These are phyloP conservation scores for Nigrospora sphaerica DNA, from an alignment of 2,329 filamentous ascomycete genomes.

Conservation along the genomic window DNA sequence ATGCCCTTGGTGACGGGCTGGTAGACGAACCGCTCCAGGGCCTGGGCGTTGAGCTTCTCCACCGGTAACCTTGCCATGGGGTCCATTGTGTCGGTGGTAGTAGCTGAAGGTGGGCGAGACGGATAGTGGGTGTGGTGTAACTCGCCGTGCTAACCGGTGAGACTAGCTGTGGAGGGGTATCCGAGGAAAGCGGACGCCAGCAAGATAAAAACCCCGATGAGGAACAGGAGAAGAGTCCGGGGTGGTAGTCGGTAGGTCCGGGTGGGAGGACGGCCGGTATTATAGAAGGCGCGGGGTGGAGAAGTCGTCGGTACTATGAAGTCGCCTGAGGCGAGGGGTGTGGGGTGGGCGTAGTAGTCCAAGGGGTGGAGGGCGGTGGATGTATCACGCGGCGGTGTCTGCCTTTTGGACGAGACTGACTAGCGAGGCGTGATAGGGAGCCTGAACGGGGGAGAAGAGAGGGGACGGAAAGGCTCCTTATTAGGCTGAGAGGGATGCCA, in stretches of 20 bases:
- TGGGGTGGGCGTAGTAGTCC: constrained; percentile 4
- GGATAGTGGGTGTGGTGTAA: constrained; percentile 16
- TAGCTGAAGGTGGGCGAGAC: background rate
- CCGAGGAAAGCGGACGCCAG: background rate
- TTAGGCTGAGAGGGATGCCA: background rate
- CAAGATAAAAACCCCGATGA: background rate
- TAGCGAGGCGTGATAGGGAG: background rate
- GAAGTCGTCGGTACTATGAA: background rate
- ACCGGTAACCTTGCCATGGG: constrained; percentile 37
- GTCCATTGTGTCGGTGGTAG: constrained; percentile 32
- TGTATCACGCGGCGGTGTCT: constrained; percentile 24
- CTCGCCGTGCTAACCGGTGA: background rate
- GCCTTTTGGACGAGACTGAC: background rate
- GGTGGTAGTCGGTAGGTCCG: background rate
- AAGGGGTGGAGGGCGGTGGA: background rate
- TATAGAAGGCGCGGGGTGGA: constrained; percentile 8
- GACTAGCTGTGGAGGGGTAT: background rate
- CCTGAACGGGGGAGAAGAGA: background rate
- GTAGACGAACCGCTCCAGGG: constrained; percentile 76
- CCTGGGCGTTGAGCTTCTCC: constrained; percentile 61
- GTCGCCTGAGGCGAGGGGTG: constrained; percentile 6
- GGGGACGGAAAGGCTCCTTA: background rate
- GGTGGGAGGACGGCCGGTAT: constrained; percentile 1
- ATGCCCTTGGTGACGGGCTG: constrained; percentile 67
- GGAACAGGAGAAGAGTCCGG: constrained; percentile 1